Conservation (phyloP, 352 stramenopile genomes). For the Globisporangium okanoganense region DNA sequence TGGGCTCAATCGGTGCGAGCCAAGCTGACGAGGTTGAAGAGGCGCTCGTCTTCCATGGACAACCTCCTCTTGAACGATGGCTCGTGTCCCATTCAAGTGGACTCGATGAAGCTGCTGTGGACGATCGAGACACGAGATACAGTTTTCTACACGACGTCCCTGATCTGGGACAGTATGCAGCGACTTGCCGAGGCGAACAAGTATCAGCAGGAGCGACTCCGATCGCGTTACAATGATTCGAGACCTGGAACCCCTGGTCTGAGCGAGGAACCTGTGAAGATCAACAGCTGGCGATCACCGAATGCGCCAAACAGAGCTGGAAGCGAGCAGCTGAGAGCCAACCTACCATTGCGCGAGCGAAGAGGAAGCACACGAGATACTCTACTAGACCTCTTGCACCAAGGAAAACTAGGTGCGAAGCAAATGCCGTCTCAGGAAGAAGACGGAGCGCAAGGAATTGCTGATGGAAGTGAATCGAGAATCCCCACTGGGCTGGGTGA, state of each 20-base stretch:
- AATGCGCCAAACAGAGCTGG: not conserved
- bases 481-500: conserved; percentile 1
- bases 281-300: not conserved
- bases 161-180: conserved; percentile 47
- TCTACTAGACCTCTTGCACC: conserved; percentile 64
- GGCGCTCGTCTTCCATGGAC: conserved; percentile 62
- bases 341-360: conserved; percentile 2
- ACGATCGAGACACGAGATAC: conserved; percentile 71
- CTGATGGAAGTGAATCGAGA: conserved; percentile 12
- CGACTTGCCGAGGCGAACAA: conserved; percentile 35
- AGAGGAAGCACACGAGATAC: conserved; percentile 55
- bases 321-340: not conserved
- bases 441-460: conserved; percentile 15
- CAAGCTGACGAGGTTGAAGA: conserved; percentile 52
- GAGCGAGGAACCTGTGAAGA: not conserved
- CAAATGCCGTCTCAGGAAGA: conserved; percentile 10
- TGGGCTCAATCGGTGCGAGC: conserved; percentile 55
- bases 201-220: conserved; percentile 9
- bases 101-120: conserved; percentile 80
- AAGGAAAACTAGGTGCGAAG: conserved; percentile 66
- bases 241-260: not conserved
- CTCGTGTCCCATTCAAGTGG: conserved; percentile 73
- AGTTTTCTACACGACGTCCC: conserved; percentile 65
- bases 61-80: conserved; percentile 70
- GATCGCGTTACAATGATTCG: not conserved